Conservation (phyloP, 352 stramenopile species). For the Thalassiosira oceanica region DNA sequence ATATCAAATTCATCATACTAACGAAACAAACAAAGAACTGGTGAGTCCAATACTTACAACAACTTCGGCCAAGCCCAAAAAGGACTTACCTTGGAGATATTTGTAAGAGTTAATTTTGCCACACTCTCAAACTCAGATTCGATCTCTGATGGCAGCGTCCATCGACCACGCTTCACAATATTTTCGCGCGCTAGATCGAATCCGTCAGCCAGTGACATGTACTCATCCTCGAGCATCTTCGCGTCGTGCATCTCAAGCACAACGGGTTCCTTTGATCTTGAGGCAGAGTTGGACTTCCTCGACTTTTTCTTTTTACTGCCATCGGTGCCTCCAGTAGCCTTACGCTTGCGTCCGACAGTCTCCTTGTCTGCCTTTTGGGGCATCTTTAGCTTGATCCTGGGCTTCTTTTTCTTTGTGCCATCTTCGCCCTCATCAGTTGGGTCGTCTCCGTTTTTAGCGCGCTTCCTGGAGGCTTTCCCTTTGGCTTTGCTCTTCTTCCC, state of each 20-base stretch:
- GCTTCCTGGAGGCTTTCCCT: too few species aligned
- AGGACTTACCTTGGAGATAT: conserved; percentile 53
- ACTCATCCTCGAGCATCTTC: conserved; percentile 40
- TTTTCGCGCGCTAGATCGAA: conserved; percentile 53
- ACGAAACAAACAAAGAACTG: too few species aligned
- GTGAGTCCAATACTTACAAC: conserved; percentile 1
- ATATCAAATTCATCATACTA: conserved; percentile 85
- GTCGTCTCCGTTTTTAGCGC: conserved; percentile 51
- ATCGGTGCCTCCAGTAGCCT: too few species aligned
- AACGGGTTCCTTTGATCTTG: conserved; percentile 22
- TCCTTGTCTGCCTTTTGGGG: conserved; percentile 14
- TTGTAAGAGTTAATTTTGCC: conserved; percentile 55
- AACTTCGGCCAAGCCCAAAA: neutral
- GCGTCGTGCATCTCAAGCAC: conserved; percentile 53
- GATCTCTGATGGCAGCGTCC: conserved; percentile 51
- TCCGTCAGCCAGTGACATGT: conserved; percentile 43
- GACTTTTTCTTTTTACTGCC: conserved; percentile 13
- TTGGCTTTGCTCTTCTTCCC: neutral
- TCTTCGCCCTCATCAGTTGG: conserved; percentile 74
- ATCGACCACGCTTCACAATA: conserved; percentile 52
- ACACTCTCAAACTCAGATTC: conserved; percentile 65
- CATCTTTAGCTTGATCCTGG: conserved; percentile 19
- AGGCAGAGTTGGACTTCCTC: conserved; percentile 4
- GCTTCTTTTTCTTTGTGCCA: conserved; percentile 15
- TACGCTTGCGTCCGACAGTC: conserved; percentile 29